Base-by-base conservation (phyloP, 2,329 filamentous ascomycete species). In the Rhinocladiella similis region DNA sequence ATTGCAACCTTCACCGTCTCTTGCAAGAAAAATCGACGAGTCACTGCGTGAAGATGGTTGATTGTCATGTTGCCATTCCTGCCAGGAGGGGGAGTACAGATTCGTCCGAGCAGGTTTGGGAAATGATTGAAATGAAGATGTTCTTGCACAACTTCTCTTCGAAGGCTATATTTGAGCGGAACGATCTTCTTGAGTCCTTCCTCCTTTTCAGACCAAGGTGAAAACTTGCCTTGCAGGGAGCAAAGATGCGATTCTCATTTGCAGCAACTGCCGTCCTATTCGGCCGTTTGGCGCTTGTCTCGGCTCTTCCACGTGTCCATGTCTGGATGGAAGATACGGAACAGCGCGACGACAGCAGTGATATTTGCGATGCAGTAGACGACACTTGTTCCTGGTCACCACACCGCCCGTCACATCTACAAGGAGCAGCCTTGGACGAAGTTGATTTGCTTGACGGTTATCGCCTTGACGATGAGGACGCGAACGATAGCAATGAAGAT, bases 261-360 rank as follows among this genome's bases (percentile, higher is more conserved):
- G 47, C 38, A 38, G 42, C 50, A 29, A n/a, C 45, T 27, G 50
- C 47, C 16, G 19, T 53, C 2, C 27, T 54, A 7, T 27, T 57
- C 16, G 38, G 53, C 50, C 38, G 19, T 22, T 18, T 42, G 19
- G 16, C 50, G 1, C 33, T 59, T 18, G 57, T 56, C 27, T 47
- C 54, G 36, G 57, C 53, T 33, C 50, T 60, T 35, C 57, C 57
- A 16, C 47, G 29, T 27, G 27, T 53, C 33, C 47, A 56, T 46
- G 39, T 57, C n/a, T 56, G 50, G 54, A 49, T 36, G n/a, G 18
- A 46, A 18, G 22, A 47, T 10, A 53, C 16, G 3, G 54, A 57
- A 33, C 20, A 9, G 14, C 18, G 33, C 39, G 47, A 47, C 20
- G 46, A 45, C 29, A 29, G 49, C 36, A 45, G 38, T 14, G 38